These are phyloP conservation scores for Musa balbisiana DNA, from an alignment of 202 grass and related monocot genomes.

Conservation along the genomic window DNA sequence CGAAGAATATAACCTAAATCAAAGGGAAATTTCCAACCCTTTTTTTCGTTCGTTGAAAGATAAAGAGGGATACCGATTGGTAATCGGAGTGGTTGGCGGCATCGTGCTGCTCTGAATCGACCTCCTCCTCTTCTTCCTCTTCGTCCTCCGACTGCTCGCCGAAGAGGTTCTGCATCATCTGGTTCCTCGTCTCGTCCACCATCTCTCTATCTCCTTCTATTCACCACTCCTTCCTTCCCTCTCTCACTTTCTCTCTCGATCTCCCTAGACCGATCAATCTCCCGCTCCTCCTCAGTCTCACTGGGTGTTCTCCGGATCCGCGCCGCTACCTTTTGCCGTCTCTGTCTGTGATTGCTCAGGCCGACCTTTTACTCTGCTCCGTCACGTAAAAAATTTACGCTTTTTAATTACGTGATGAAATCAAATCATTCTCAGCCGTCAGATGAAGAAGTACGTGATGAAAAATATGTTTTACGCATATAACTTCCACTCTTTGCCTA, in stretches of 20 bases:
- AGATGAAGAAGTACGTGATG: too few species aligned
- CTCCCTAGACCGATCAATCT: too few species aligned
- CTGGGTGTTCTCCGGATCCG: too few species aligned
- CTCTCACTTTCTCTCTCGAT: constrained; percentile 22
- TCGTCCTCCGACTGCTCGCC: constrained; percentile 92
- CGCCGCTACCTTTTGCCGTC: too few species aligned
- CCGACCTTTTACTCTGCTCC: too few species aligned
- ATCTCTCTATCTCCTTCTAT: constrained; percentile 21
- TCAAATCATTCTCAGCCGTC: too few species aligned
- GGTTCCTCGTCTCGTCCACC: constrained; percentile 62
- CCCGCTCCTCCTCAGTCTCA: too few species aligned
- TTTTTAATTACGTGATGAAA: too few species aligned
- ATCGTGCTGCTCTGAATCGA: constrained; percentile 46
- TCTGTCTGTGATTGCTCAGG: too few species aligned
- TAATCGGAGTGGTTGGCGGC: constrained; percentile 44
- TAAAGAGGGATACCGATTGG: constrained; percentile 44
- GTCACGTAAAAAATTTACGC: too few species aligned
- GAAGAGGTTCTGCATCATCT: constrained; percentile 99
- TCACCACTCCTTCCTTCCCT: constrained; percentile 20
- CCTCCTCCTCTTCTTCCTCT: constrained; percentile 46
- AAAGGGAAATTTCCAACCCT: neutral
- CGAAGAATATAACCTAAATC: neutral
- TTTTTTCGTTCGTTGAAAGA: neutral
- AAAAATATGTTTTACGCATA: too few species aligned
- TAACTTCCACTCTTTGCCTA: rapidly evolving